Base-by-base conservation (phyloP, 2,329 filamentous ascomycete species). In the Aspergillus felis region DNA sequence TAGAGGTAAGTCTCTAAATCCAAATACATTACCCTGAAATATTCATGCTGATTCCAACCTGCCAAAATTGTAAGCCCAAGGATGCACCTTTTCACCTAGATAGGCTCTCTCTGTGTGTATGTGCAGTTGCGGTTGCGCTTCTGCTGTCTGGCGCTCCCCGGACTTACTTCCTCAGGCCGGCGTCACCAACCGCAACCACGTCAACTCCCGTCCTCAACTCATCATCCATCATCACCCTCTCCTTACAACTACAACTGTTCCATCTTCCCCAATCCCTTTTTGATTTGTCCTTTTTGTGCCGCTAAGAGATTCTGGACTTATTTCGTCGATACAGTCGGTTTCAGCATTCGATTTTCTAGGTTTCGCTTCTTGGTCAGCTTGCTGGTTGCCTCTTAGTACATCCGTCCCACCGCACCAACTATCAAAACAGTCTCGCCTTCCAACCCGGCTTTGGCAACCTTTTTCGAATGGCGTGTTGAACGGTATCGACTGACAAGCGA, bases 381-480 rank as follows among this genome's bases (percentile, higher is more conserved):
- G 4, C 8, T 20, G n/a, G 42, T 8, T 46, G n/a, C n/a, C 10
- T 24, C 20, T 24, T 20, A 46, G 10, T 20, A 46, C 41, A 24
- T 42, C 29, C 44, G 14, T 35, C 42, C 28, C 7, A n/a, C 42
- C 17, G 20, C 44, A 14, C 20, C 25, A 20, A 56, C 57, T 46
- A 56, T 55, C 42, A 50, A 52, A 49, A 32, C 57, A 58, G 29
- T 48, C 42, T 57, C 63, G 56, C 64, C 63, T 65, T 65, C 62
- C 59, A 57, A 56, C 57, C 67, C 62, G 55, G 60, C 51, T 57
- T 61, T 59, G 56, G 54, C 55, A 53, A 49, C 38, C 44, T 46
- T 51, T 51, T 42, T 68, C 74, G 74, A 68, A 78, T 78, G 76
- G 76, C 76, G 71, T 73, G 70, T 74, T 76, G 67, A 72, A 68